phyloP scores from a whole-genome alignment of 352 stramenopile species.

The Globisporangium polare region DNA sequence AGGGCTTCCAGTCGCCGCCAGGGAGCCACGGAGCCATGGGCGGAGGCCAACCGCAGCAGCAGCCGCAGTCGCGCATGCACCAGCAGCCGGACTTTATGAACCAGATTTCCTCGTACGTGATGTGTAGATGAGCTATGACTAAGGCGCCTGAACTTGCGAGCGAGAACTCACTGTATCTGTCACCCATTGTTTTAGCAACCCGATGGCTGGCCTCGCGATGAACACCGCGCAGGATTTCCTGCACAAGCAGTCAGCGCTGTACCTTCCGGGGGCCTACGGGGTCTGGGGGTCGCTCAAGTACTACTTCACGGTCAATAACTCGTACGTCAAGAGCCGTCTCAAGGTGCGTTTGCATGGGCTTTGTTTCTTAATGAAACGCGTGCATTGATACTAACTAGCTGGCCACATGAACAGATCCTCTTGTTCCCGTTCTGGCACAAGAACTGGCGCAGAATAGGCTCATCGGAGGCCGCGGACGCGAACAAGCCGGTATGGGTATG shows the following conservation, averaged over 20 bases:
- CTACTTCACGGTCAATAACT: conserved; percentile 90
- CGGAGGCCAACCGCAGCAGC: conserved; percentile 10
- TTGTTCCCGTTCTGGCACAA: conserved; percentile 85
- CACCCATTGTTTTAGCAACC: conserved; percentile 43
- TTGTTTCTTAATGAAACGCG: not conserved
- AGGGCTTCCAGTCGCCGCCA: conserved; percentile 19
- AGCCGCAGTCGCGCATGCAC: conserved; percentile 17
- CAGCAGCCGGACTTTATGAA: conserved; percentile 71
- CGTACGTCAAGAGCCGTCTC: conserved; percentile 83
- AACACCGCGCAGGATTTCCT: conserved; percentile 82
- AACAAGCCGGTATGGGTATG: conserved; percentile 39
- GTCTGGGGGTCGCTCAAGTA: conserved; percentile 84
- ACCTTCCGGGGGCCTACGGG: conserved; percentile 72
- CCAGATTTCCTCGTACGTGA: conserved; percentile 52
- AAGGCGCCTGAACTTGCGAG: not conserved
- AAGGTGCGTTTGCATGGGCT: conserved; percentile 40
- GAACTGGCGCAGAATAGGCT: conserved; percentile 79
- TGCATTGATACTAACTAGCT: not conserved
- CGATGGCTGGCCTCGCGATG: conserved; percentile 83
- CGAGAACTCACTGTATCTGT: not conserved
- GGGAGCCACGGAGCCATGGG: conserved; percentile 12
- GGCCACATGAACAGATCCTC: conserved; percentile 44
- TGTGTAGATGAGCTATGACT: not conserved
- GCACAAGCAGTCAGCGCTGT: conserved; percentile 78
- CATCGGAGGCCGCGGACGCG: conserved; percentile 50